These are phyloP conservation scores for Aureoboletus auriporus DNA, from an alignment of 768 basidiomycete genomes.

Conservation along the genomic window DNA sequence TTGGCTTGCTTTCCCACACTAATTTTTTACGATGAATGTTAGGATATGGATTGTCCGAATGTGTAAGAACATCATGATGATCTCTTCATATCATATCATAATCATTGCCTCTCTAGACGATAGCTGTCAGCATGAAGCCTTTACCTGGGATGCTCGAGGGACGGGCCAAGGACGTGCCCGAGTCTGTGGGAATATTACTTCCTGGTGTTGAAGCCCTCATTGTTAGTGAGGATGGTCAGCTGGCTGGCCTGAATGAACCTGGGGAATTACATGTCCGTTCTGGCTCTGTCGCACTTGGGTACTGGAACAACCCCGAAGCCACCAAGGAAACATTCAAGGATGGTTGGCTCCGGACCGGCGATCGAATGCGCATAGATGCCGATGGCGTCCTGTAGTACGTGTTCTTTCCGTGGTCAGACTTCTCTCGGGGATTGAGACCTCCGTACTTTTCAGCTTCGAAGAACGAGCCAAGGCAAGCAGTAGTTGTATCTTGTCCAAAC, in stretches of 20 bases:
- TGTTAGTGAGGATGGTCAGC: constrained; percentile 52
- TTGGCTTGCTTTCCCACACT: neutral
- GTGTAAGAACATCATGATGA: constrained; percentile 35
- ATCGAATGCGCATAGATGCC: constrained; percentile 58
- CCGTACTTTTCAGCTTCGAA: constrained; percentile 46
- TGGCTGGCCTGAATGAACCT: constrained; percentile 51
- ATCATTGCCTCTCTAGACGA: constrained; percentile 41
- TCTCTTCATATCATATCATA: neutral
- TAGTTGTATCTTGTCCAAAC: neutral
- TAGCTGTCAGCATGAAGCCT: constrained; percentile 45
- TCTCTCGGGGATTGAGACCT: neutral
- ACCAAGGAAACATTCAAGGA: constrained; percentile 60
- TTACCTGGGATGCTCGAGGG: constrained; percentile 43
- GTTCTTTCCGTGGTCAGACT: neutral
- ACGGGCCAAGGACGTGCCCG: constrained; percentile 35
- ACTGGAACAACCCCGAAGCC: constrained; percentile 68
- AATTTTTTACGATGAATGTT: constrained; percentile 1
- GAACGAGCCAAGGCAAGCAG: constrained; percentile 68
- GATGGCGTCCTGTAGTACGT: constrained; percentile 65
- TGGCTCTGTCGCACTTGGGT: constrained; percentile 57
- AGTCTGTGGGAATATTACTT: constrained; percentile 53
- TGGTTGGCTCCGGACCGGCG: constrained; percentile 77
- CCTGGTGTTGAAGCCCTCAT: constrained; percentile 66
- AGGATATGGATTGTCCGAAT: constrained; percentile 76
- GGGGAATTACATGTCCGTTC: constrained; percentile 66